Base-by-base conservation (phyloP, 345 rosid genomes). In the Chamaenerion angustifolium region DNA sequence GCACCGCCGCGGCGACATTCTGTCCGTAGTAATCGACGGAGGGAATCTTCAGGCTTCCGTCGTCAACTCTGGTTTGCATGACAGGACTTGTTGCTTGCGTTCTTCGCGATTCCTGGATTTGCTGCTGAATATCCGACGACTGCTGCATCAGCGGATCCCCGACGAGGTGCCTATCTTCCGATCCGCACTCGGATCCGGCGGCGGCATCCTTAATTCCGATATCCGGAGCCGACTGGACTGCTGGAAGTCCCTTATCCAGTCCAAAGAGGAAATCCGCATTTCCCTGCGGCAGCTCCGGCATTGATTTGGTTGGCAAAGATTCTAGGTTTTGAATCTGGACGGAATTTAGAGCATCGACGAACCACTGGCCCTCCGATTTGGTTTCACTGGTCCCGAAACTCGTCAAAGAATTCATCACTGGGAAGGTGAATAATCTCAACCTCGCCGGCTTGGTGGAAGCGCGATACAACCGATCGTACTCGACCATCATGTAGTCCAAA, bases 401-500 rank as follows among this genome's bases (percentile, higher is more conserved):
- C 27, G 63, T 1, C 40, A 64, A 52, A 6, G 69, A 57, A 45
- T 43, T 71, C 37, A 8, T 31, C 41, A 55, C 16, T 1, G 68
- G 71, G 57, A 81, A 81, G 37, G 75, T 19, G 52, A 81, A 81
- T 12, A 81, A 49, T 49, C 88, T 56, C 58, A 78, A 55, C 42
- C 82, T 45, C 15, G 76, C 76, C 16, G 82, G 75, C 57, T 78
- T 78, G 11, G 69, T 16, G 2, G 57, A 48, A 6, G 60, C 60
- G 11, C 76, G 74, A 49, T 51, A 46, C 42, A 76, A 56, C 21
- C 84, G 71, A 9, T 81, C 88, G 50, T 73, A 78, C 56, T 81
- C 84, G 18, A 71, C 42, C 82, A 81, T 71, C 84, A 81, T 73
- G 51, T 71, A 84, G 47, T 71, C 80, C 31, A 81, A 75, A 56